phyloP scores from a whole-genome alignment of 2,329 filamentous ascomycete species.

The Lasiodiplodia gonubiensis region DNA sequence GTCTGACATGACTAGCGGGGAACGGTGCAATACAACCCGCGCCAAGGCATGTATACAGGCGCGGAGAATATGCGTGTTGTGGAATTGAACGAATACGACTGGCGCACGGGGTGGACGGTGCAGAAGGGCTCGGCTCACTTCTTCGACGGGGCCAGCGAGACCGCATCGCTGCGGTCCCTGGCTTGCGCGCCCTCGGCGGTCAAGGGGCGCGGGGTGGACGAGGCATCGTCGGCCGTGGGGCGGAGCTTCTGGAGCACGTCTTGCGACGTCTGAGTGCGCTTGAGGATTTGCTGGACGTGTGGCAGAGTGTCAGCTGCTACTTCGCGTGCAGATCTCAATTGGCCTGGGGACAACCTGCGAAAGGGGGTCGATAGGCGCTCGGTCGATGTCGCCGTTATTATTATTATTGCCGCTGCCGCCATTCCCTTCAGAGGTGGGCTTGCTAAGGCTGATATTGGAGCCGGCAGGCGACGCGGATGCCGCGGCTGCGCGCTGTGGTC shows the following conservation, averaged over 20 bases:
- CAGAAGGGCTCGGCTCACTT: constrained; percentile 41
- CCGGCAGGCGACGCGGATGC: neutral
- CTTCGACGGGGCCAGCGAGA: constrained; percentile 22
- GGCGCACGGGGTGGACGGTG: constrained; percentile 13
- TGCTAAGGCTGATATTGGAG: neutral
- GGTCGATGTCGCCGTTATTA: constrained; percentile 30
- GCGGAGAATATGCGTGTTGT: constrained; percentile 2
- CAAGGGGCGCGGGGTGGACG: constrained; percentile 38
- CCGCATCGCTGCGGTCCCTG: constrained; percentile 22
- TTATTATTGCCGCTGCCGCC: neutral
- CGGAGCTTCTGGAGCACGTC: constrained; percentile 64
- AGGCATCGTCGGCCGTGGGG: constrained; percentile 49
- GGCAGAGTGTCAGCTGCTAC: neutral
- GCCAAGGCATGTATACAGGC: constrained; percentile 2
- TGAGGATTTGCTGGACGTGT: constrained; percentile 58
- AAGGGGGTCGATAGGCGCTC: constrained; percentile 66
- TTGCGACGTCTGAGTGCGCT: constrained; percentile 69
- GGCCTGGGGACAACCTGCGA: constrained; percentile 60
- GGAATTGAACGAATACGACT: constrained; percentile 5
- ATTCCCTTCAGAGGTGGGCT: constrained; percentile 35
- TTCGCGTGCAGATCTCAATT: constrained; percentile 20
- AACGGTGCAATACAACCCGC: constrained; percentile 16
- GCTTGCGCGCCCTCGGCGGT: constrained; percentile 59
- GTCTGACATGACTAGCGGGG: constrained; percentile 25
- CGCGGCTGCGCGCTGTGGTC: constrained; percentile 2